Conservation (phyloP, 768 basidiomycete genomes). For the Leccinellum albellum region DNA sequence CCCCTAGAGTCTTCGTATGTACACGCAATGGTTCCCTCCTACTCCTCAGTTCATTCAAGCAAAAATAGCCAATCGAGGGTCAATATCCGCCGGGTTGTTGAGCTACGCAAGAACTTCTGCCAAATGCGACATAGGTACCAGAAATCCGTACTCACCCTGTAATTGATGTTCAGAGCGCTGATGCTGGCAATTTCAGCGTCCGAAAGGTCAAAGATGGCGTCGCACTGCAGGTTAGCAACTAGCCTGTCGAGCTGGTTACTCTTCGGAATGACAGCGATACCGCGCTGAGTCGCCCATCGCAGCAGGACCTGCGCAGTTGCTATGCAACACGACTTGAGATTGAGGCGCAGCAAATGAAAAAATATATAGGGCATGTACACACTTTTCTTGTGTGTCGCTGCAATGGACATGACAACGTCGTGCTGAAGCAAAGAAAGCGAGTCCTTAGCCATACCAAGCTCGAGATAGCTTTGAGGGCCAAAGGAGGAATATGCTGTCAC, state of each 20-base stretch:
- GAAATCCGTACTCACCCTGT: constrained; percentile 47
- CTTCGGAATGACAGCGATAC: constrained; percentile 76
- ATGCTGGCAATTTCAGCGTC: constrained; percentile 57
- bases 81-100: constrained; percentile 68
- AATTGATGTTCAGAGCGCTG: constrained; percentile 54
- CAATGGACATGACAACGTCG: constrained; percentile 40
- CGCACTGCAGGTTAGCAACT: constrained; percentile 44
- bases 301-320: constrained; percentile 64
- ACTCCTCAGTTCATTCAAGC: constrained; percentile 39
- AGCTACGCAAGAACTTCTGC: constrained; percentile 37
- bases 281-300: constrained; percentile 75
- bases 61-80: constrained; percentile 64
- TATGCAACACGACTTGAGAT: constrained; percentile 5
- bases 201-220: constrained; percentile 48
- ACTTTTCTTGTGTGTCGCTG: constrained; percentile 54
- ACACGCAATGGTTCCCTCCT: neutral
- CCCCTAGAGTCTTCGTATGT: neutral
- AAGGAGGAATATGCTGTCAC: constrained; percentile 57
- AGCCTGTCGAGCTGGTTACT: constrained; percentile 43
- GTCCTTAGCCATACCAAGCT: constrained; percentile 58
- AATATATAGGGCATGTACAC: constrained; percentile 3
- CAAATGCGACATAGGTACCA: constrained; percentile 1
- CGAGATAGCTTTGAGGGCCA: constrained; percentile 55
- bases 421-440: constrained; percentile 53
- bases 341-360: neutral